A percentile compares a stretch with the other conserved stretches of the same genome.
Evolutionary conservation across 1,139 yeast species (phyloP).

Genomic region (Casaregolazyma lundiana): DNA sequence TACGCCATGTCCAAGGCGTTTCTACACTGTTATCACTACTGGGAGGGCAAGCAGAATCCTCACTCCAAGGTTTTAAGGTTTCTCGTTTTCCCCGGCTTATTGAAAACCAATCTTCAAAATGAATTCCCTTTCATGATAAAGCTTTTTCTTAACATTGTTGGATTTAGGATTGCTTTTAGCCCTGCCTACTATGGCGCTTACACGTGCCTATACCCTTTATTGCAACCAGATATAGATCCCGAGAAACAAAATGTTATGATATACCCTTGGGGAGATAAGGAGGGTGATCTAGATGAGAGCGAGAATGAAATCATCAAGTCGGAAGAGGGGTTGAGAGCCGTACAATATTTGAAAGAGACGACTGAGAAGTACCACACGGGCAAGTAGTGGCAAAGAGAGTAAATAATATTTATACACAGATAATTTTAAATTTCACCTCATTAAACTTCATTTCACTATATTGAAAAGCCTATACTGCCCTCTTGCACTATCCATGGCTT

Average conservation of each 20-base stretch:
- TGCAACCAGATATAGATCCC: not conserved
- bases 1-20: conserved; percentile 51
- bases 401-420: not conserved
- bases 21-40: conserved; percentile 39
- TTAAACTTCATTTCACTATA: too few relatives aligned
- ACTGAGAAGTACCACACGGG: conserved; percentile 1
- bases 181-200: conserved; percentile 1
- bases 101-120: conserved; percentile 42
- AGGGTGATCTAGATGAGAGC: not conserved
- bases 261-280: conserved; percentile 6
- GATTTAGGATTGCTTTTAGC: not conserved
- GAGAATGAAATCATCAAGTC: not conserved
- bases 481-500: conserved; percentile 56
- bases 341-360: not conserved
- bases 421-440: too few relatives aligned
- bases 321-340: not conserved
- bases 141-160: conserved; percentile 4
- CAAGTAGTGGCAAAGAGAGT: not conserved
- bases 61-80: conserved; percentile 23
- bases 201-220: not conserved
- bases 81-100: conserved; percentile 46
- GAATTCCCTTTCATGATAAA: conserved; percentile 16
- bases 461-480: too few relatives aligned
- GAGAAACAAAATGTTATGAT: not conserved
- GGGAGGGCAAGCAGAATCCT: conserved; percentile 40